Percentiles rank a stretch among this genome's conserved stretches.
Evolutionary conservation across 768 basidiomycete genomes (phyloP).

Genomic region (Fomitopsis serialis): DNA sequence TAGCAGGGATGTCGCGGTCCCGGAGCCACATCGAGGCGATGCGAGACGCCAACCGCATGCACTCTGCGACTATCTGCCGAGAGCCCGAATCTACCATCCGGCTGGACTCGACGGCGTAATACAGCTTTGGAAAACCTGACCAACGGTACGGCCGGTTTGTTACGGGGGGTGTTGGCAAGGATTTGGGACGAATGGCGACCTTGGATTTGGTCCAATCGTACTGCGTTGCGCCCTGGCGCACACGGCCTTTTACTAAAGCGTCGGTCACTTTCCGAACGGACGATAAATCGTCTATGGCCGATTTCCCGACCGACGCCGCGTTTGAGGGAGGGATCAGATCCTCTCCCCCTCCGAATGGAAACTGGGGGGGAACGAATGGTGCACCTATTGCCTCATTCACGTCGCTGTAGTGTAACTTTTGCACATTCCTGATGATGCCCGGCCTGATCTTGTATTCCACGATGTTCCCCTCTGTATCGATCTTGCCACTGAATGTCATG

Average conservation of each 20-base stretch:
- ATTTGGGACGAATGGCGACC: conserved; percentile 22
- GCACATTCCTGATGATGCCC: conserved; percentile 68
- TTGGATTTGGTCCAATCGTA: conserved; percentile 19
- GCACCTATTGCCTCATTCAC: conserved; percentile 51
- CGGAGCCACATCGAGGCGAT: conserved; percentile 67
- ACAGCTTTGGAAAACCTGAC: conserved; percentile 46
- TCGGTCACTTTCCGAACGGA: conserved; percentile 24
- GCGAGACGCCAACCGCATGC: conserved; percentile 77
- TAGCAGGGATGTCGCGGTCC: conserved; percentile 53
- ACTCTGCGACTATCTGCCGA: conserved; percentile 62
- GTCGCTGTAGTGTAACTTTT: conserved; percentile 56
- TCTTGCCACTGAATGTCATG: conserved; percentile 75
- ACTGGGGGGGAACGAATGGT: conserved; percentile 6
- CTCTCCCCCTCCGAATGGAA: conserved; percentile 43
- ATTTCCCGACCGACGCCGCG: background rate
- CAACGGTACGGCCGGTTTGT: conserved; percentile 14
- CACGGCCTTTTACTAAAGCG: conserved; percentile 5
- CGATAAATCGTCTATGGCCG: conserved; percentile 21
- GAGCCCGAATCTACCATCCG: conserved; percentile 33
- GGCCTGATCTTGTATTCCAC: conserved; percentile 65
- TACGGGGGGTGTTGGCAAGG: conserved; percentile 19
- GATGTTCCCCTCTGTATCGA: conserved; percentile 59
- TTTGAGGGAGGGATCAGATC: conserved; percentile 15
- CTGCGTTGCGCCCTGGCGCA: conserved; percentile 19
- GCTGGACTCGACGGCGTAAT: conserved; percentile 36